Evolutionary conservation across 2,329 filamentous ascomycete species (phyloP), one percentile per base, ranked within the genome.

Genomic region (Corynespora cassiicola): DNA sequence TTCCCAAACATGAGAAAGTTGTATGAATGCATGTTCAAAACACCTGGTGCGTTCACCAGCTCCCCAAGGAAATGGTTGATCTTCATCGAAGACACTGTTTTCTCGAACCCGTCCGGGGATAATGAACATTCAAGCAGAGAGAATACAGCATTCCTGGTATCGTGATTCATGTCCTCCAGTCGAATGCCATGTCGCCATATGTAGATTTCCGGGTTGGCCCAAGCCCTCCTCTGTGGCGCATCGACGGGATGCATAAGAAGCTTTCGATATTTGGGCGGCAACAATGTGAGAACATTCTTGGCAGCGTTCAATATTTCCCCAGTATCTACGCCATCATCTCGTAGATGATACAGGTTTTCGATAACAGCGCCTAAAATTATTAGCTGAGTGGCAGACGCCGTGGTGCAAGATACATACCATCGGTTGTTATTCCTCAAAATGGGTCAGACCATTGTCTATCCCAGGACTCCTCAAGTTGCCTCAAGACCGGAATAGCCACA

Each of bases 21-120:
- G 74, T 88, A 89, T 2, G 81, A 86, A 66, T 76, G 80, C 60
- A 87, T 78, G 67, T 88, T 88, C 76, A 86, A 81, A 26, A 89
- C 75, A 2, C 65, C 57, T 0, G 78, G 74, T 0, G 78, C 74
- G 24, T 78, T 54, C 27, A 86, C 80, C 0, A 89, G 73, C 34
- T 85, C 76, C 25, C 85, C 86, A 0, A 89, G 76, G 67, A 88
- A 88, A 32, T 82, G 80, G 63, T 89, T 88, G 60, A 86, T 81
- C 39, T 80, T 79, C 83, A 86, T 88, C 1, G 84, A 84, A 0
- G 70, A 74, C 1, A 82, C 34, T 7, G 85, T 84, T 52, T 88
- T 88, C 10, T 75, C 63, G 65, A 87, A 89, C 7, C 86, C 85
- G 55, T 86, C 81, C 0, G 81, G 76, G 0, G 84, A 87, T 1